Evolutionary conservation across 2,329 filamentous ascomycete genomes (phyloP), one percentile per base, ranked within the genome.

Genomic region (Neonectria punicea): DNA sequence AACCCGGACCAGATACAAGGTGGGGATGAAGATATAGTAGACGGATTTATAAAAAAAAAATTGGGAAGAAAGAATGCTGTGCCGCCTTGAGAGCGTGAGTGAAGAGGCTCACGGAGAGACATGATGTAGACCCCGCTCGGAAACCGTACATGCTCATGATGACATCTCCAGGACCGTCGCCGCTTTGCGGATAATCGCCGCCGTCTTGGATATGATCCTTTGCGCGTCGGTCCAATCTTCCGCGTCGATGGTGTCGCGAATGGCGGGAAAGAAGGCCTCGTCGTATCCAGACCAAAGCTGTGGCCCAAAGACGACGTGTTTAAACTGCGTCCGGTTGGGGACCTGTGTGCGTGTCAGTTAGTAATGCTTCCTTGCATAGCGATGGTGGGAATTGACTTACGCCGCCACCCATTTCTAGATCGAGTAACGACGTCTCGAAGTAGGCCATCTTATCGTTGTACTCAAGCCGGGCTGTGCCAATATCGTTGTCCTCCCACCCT

Each of bases 291-390:
- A 90, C 91, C 93, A 94, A 3, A 88, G 83, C 74, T 93, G 88
- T 0, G 96, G 96, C 2, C 92, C 95, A 76, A 94, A 97, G 61
- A 99, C 82, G 75, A 97, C 87, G 79, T 98, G 96, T 79, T 97
- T 97, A 85, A 94, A 99, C 80, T 98, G 96, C 5, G 92, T 92
- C 69, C 95, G 90, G 72, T 93, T 93, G 43, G 93, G 92, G 5
- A 97, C 87, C 92, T 94, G 53, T 62, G 25, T 11, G 3, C 9
- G 7, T 14, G 34, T 63, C 55, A 61, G 70, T 74, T 55, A 73
- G 61, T 43, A 30, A 39, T 3, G 11, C 9, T 8, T 53, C 49
- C 9, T 14, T 53, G 18, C 25, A 28, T 9, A 58, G 34, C 14
- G 34, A 55, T 36, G 11, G 4, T 53, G 18, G 30, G 54, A n/a